Evolutionary conservation across 495 filamentous ascomycete genomes (phyloP), one percentile per base, ranked within the genome.

Genomic region (Rhizodiscina lignyota): DNA sequence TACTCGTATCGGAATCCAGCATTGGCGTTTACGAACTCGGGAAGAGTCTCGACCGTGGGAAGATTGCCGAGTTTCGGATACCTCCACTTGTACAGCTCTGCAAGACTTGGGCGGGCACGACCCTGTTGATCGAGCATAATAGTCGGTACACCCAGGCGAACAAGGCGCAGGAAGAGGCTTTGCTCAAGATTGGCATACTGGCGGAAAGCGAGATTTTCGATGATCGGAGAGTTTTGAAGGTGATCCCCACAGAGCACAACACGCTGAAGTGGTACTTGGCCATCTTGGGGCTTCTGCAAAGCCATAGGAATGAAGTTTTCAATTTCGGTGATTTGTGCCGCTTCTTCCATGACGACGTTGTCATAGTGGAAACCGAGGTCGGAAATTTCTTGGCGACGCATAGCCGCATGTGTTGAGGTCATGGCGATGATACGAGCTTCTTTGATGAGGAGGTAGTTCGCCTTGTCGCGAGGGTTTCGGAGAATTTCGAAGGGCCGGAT

Each of bases 391-490:
- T 81, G 74, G 32, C 85, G 67, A 39, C 86, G 77, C 77, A 97
- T 99, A n/a, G 89, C 89, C 8, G 89, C 91, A 58, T 99, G 89
- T 1, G 89, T 99, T 2, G 83, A 84, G 6, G 89, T 99, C 91
- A 96, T 96, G 35, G 89, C 89, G 42, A 99, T 79, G 32, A 99
- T 84, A 4, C 89, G 74, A 10, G 89, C 89, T 53, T 96, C 89
- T 48, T 87, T 96, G 4, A 86, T 73, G 11, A 99, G 70, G 4
- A 99, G 72, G 49, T 94, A 96, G 52, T 96, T 94, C 21, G 84
- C 81, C 52, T 85, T 92, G 51, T 96, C 89, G 30, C 81, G 73
- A 26, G 83, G 75, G 22, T 74, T 73, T 26, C 84, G 72, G 35
- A 99, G 59, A 22, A 99, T 86, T 58, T 99, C 89, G 45, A 99